Conservation (phyloP, 495 filamentous ascomycete species). For the Choiromyces venosus region DNA sequence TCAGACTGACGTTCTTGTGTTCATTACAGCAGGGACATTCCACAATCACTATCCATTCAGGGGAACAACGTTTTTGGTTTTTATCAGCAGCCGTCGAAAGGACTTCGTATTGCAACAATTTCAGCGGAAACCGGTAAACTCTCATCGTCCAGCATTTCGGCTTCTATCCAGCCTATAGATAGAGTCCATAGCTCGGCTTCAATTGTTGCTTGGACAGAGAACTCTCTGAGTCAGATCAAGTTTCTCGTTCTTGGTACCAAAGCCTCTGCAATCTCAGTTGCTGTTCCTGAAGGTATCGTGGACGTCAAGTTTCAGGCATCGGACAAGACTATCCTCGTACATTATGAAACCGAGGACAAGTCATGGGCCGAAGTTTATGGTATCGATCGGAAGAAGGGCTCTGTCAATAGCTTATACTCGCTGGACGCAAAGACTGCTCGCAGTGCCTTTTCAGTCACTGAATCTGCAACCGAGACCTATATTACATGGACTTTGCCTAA, state of each 20-base stretch:
- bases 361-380: conserved; percentile 85
- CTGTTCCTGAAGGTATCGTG: conserved; percentile 55
- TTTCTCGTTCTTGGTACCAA: conserved; percentile 24
- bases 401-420: conserved; percentile 65
- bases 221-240: conserved; percentile 23
- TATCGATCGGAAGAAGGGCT: conserved; percentile 61
- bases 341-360: conserved; percentile 63
- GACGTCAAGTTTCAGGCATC: conserved; percentile 69
- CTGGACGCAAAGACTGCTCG: conserved; percentile 59
- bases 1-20: neutral
- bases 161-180: conserved; percentile 9
- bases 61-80: conserved; percentile 13
- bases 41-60: conserved; percentile 29
- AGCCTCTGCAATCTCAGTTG: conserved; percentile 11
- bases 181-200: conserved; percentile 18
- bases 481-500: conserved; percentile 54
- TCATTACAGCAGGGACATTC: conserved; percentile 20
- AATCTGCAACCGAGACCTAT: conserved; percentile 71
- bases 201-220: conserved; percentile 33
- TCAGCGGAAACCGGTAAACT: conserved; percentile 15
- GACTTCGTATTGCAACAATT: conserved; percentile 27
- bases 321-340: conserved; percentile 73
- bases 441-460: conserved; percentile 74
- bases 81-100: conserved; percentile 21
- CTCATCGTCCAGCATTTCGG: conserved; percentile 13